Evolutionary conservation across 1,284 basidiomycete species (phyloP).

Genomic region (Pseudozyma flocculosa): DNA sequence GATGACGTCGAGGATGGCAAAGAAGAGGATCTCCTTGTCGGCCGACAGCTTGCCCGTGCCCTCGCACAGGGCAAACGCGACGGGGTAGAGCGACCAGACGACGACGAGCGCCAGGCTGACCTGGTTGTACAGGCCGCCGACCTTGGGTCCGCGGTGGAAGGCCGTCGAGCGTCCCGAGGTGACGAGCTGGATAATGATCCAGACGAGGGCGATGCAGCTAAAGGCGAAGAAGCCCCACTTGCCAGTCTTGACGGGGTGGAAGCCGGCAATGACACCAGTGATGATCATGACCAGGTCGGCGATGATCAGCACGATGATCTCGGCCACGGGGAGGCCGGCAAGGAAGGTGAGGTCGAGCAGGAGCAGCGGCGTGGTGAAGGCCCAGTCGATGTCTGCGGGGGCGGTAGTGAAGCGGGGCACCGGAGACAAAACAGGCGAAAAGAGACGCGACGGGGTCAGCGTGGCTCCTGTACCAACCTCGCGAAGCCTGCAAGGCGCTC

Average conservation of each 20-base stretch:
- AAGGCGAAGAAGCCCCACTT: constrained; percentile 48
- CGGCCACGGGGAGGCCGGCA: constrained; percentile 43
- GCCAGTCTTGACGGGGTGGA: constrained; percentile 41
- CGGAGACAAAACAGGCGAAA: neutral
- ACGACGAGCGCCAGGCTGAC: constrained; percentile 41
- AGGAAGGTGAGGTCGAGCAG: constrained; percentile 46
- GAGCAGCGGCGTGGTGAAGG: constrained; percentile 41
- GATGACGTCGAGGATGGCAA: constrained; percentile 45
- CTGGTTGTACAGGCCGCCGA: constrained; percentile 47
- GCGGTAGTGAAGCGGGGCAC: neutral
- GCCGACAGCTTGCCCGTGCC: constrained; percentile 40
- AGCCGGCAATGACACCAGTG: constrained; percentile 42
- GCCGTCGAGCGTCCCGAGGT: constrained; percentile 39
- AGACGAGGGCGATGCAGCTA: constrained; percentile 36
- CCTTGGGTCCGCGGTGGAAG: constrained; percentile 45
- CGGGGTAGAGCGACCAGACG: constrained; percentile 42
- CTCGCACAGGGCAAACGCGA: constrained; percentile 43
- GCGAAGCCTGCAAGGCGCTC: too few species aligned
- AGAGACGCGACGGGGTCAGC: too few species aligned
- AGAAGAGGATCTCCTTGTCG: constrained; percentile 44
- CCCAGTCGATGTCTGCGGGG: constrained; percentile 46
- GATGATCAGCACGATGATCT: constrained; percentile 40
- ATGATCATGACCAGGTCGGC: constrained; percentile 46
- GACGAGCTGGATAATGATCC: constrained; percentile 34
- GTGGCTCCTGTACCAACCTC: too few species aligned